Conservation (phyloP, 306 rosid genomes). For the Castanea crenata region DNA sequence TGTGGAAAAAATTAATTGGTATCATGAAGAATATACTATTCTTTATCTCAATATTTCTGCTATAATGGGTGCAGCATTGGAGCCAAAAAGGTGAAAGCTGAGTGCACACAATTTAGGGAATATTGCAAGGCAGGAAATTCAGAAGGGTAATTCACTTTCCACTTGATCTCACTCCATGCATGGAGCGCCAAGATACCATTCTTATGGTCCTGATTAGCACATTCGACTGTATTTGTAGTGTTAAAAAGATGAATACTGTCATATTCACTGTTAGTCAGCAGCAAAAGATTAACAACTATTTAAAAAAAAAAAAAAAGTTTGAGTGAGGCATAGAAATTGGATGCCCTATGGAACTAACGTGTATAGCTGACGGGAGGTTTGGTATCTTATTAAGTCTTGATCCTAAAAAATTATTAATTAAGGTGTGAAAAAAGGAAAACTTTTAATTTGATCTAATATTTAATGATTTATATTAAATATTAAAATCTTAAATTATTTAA, state of each 20-base stretch:
- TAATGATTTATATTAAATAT: too few species aligned
- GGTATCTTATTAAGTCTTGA: too few species aligned
- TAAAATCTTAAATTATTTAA: too few species aligned
- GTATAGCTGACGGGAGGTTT: too few species aligned
- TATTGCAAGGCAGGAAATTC: slow-evolving; percentile 66
- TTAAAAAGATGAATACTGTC: not conserved
- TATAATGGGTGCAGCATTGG: slow-evolving; percentile 70
- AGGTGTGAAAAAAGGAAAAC: too few species aligned
- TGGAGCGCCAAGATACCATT: not conserved
- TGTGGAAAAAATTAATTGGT: not conserved
- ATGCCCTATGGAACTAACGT: too few species aligned
- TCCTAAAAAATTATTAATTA: too few species aligned
- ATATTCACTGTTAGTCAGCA: not conserved
- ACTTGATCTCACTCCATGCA: not conserved
- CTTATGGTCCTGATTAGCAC: not conserved
- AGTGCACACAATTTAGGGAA: slow-evolving; percentile 75
- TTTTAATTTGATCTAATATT: too few species aligned
- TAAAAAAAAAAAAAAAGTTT: too few species aligned
- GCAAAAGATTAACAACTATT: too few species aligned
- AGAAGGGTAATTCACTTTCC: slow-evolving; percentile 63
- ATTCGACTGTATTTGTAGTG: not conserved
- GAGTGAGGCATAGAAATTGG: not conserved
- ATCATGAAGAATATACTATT: slow-evolving; percentile 37
- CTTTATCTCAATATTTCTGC: slow-evolving; percentile 24
- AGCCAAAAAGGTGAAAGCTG: slow-evolving; percentile 92